These are phyloP conservation scores for Rhynchospora breviuscula DNA, from an alignment of 176 grass and related monocot species.

Conservation along the genomic window DNA sequence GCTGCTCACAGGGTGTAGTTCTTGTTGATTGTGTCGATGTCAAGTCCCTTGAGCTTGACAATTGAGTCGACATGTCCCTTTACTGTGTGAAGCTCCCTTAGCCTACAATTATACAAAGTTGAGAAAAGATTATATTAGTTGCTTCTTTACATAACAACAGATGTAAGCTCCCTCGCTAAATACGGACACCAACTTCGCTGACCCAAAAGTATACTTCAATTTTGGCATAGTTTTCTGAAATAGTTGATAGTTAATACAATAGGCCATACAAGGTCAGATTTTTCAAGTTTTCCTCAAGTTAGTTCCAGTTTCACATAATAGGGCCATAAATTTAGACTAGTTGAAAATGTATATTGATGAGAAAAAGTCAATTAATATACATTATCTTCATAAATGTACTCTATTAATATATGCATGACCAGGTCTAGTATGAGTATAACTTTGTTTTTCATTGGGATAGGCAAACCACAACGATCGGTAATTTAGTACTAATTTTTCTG, in stretches of 20 bases:
- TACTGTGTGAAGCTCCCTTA: constrained; percentile 44
- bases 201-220: no score
- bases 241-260: no score
- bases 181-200: neutral
- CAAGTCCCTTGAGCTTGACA: constrained; percentile 42
- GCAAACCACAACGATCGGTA: neutral
- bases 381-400: neutral
- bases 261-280: no score
- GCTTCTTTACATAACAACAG: neutral
- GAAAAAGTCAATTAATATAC: neutral
- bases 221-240: no score
- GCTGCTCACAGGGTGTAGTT: constrained; percentile 35
- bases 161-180: neutral
- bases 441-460: neutral
- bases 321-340: neutral
- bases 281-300: no score
- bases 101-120: constrained; percentile 2
- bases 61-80: constrained; percentile 42
- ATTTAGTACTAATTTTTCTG: neutral
- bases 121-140: neutral
- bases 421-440: neutral
- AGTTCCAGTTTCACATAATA: no score
- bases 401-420: neutral
- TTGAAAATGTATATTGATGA: neutral
- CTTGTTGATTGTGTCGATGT: constrained; percentile 35